phyloP scores from a whole-genome alignment of 345 rosid species.

The Noccaea bulbosa region DNA sequence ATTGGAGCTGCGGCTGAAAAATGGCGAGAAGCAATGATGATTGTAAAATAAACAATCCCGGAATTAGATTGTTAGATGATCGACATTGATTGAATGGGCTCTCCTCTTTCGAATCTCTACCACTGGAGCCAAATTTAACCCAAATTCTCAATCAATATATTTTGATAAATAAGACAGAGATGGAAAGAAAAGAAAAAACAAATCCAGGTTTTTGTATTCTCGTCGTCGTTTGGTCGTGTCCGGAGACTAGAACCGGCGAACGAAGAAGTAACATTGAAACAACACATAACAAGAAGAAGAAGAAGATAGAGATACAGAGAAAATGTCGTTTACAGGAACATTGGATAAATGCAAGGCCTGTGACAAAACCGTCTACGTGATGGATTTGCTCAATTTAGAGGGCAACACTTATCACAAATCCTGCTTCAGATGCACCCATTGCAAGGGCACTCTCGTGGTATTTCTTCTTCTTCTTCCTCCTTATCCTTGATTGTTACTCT shows the following conservation, averaged over 20 bases:
- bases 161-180: constrained; percentile 28
- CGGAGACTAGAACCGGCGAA: constrained; percentile 25
- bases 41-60: constrained; percentile 24
- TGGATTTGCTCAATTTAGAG: constrained; percentile 82
- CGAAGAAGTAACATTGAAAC: constrained; percentile 14
- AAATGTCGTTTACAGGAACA: constrained; percentile 92
- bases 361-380: constrained; percentile 89
- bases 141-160: constrained; percentile 16
- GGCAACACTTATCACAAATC: constrained; percentile 89
- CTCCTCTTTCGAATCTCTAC: constrained; percentile 42
- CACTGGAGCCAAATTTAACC: constrained; percentile 30
- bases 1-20: neutral
- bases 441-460: constrained; percentile 94
- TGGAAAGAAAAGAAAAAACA: constrained; percentile 16
- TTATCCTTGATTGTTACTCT: constrained; percentile 16
- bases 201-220: constrained; percentile 22
- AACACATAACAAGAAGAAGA: constrained; percentile 1
- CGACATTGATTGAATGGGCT: constrained; percentile 1
- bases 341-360: constrained; percentile 98
- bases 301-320: neutral
- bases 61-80: constrained; percentile 24
- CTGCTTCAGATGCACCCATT: constrained; percentile 92
- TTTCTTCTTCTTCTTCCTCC: constrained; percentile 2
- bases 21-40: neutral
- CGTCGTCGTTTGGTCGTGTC: constrained; percentile 36